Conservation (phyloP, 2,329 filamentous ascomycete species). For the Fusarium luffae region DNA sequence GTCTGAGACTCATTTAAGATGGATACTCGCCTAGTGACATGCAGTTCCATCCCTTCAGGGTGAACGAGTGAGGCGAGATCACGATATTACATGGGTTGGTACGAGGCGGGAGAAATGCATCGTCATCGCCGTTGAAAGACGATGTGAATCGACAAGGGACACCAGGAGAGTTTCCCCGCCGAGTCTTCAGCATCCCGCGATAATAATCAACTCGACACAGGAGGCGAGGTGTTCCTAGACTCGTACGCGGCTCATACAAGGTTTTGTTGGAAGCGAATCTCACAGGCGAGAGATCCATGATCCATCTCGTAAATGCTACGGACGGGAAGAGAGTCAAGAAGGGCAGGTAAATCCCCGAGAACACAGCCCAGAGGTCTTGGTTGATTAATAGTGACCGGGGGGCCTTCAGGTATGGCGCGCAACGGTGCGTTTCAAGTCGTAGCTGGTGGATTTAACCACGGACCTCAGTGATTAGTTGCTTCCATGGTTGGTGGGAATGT, state of each 20-base stretch:
- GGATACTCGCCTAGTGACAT: not conserved
- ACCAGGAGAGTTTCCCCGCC: not conserved
- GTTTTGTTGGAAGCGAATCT: not conserved
- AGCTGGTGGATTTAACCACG: conserved; percentile 22
- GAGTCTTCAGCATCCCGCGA: conserved; percentile 8
- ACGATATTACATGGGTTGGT: not conserved
- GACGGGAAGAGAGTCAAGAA: conserved; percentile 22
- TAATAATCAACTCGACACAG: not conserved
- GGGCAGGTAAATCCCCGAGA: conserved; percentile 18
- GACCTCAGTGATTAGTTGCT: conserved; percentile 12
- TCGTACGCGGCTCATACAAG: not conserved
- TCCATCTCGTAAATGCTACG: not conserved
- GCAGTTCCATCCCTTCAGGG: conserved; percentile 10
- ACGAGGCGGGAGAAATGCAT: conserved; percentile 9
- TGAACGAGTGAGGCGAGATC: not conserved
- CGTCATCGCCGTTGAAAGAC: conserved; percentile 18
- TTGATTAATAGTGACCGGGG: conserved; percentile 10
- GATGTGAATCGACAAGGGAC: conserved; percentile 35
- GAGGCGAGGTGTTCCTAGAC: not conserved
- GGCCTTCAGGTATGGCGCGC: conserved; percentile 31
- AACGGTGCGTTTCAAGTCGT: conserved; percentile 40
- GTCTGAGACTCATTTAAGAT: conserved; percentile 2
- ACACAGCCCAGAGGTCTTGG: not conserved
- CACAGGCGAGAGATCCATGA: not conserved
- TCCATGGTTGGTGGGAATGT: conserved; percentile 24